Evolutionary conservation across 148 eudicot species (phyloP), one percentile per base, ranked within the genome.

Genomic region (Rhododendron simsii): DNA sequence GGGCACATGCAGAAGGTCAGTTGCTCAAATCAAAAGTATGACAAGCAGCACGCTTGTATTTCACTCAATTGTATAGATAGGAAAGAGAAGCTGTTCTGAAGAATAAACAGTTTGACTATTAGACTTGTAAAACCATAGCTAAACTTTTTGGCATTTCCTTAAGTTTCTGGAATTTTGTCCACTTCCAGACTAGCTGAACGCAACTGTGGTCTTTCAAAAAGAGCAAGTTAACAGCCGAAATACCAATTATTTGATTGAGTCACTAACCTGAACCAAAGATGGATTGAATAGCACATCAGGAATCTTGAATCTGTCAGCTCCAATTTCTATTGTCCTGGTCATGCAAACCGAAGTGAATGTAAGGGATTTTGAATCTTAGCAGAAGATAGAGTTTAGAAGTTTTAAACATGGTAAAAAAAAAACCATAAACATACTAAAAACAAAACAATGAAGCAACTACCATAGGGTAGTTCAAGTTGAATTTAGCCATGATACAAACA

Each of bases 211-310:
- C 65, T 30, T 44, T 30, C 5, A 59, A 30, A 26, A 81, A 55
- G 16, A 55, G 47, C 47, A 81, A 28, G 12, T 33, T 47, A 75
- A 41, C 35, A 35, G 77, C 21, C 4, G 13, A 44, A 37, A 81
- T 44, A 65, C 45, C 30, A 53, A 69, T 18, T 69, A 28, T 73
- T 61, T 39, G 37, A 63, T 61, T 39, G 51, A 63, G 74, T 21
- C 33, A 61, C 91, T 79, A 26, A 97, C 99, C 93, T 91, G 93
- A 91, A 87, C 98, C 91, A 97, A 91, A 84, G 98, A 92, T 59
- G 99, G 99, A 87, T 95, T 97, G 91, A 97, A 97, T 61, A 97
- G 88, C n/a, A 97, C 91, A 91, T 97, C 99, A 82, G 99, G 99
- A 84, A 91, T 95, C 92, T 97, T 97, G 91, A 96, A 96, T 89